phyloP scores from a whole-genome alignment of 2,329 filamentous ascomycete genomes.

The Taxawa tesnikishii region DNA sequence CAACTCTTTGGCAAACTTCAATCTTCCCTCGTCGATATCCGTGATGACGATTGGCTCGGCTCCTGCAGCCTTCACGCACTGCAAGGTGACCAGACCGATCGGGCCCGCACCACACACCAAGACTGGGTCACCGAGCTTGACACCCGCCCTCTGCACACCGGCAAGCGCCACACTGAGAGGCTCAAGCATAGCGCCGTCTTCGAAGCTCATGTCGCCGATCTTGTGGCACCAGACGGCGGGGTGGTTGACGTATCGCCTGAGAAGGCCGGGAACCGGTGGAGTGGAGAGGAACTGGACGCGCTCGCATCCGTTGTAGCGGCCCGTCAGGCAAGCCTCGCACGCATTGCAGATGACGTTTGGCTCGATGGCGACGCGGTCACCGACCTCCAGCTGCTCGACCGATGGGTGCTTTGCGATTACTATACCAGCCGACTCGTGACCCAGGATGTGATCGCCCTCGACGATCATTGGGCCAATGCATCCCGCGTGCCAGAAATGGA shows the following conservation, averaged over 20 bases:
- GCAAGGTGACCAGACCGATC: slow-evolving; percentile 79
- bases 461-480: slow-evolving; percentile 97
- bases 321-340: slow-evolving; percentile 84
- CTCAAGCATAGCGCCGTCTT: slow-evolving; percentile 83
- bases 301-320: slow-evolving; percentile 91
- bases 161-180: slow-evolving; percentile 82
- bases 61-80: slow-evolving; percentile 75
- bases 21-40: slow-evolving; percentile 77
- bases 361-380: slow-evolving; percentile 88
- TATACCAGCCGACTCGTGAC: slow-evolving; percentile 81
- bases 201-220: slow-evolving; percentile 82
- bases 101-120: slow-evolving; percentile 87
- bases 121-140: slow-evolving; percentile 75
- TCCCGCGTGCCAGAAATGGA: slow-evolving; percentile 95
- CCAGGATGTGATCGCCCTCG: slow-evolving; percentile 74
- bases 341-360: slow-evolving; percentile 85
- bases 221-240: slow-evolving; percentile 93
- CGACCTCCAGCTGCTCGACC: slow-evolving; percentile 64
- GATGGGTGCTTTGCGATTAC: slow-evolving; percentile 71
- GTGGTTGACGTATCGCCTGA: slow-evolving; percentile 90
- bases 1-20: slow-evolving; percentile 74
- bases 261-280: slow-evolving; percentile 73
- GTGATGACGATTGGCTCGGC: slow-evolving; percentile 88
- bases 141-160: slow-evolving; percentile 69
- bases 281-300: slow-evolving; percentile 79